These are phyloP conservation scores for Acanthamoeba royreba DNA, from an alignment of 208 protist species.

Conservation along the genomic window DNA sequence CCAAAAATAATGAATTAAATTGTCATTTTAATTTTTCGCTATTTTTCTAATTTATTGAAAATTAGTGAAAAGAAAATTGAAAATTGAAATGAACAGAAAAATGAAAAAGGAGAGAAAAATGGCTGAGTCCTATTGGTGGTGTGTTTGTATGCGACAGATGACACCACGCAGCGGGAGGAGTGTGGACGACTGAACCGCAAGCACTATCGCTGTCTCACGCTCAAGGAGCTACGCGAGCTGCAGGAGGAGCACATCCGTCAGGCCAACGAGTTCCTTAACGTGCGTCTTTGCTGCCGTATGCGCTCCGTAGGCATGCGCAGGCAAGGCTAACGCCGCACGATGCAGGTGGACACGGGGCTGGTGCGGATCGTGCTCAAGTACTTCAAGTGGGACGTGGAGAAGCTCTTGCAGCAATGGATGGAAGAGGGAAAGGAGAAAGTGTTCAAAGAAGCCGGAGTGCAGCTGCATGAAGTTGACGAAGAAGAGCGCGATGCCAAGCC, in stretches of 20 bases:
- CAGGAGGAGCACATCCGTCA: neutral
- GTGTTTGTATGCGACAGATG: neutral
- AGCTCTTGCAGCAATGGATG: constrained; percentile 18
- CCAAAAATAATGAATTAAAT: too few species aligned
- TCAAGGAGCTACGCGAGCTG: neutral
- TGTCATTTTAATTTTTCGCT: too few species aligned
- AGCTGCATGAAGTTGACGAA: neutral
- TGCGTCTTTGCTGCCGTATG: neutral
- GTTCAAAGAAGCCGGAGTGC: neutral
- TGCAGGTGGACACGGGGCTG: neutral
- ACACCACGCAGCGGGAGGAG: neutral
- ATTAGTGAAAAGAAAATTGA: neutral
- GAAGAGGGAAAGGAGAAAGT: neutral
- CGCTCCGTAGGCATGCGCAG: neutral
- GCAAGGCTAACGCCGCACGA: neutral
- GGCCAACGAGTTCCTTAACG: constrained; percentile 32
- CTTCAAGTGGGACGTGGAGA: constrained; percentile 34
- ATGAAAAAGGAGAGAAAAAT: too few species aligned
- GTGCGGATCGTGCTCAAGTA: constrained; percentile 26
- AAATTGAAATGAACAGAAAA: too few species aligned
- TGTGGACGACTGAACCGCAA: neutral
- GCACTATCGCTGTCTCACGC: constrained; percentile 21
- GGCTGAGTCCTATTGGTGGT: too few species aligned
- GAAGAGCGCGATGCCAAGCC: neutral
- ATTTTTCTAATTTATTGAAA: neutral